Base-by-base conservation (phyloP, 2,329 filamentous ascomycete species). In the Microsporum ferrugineum region DNA sequence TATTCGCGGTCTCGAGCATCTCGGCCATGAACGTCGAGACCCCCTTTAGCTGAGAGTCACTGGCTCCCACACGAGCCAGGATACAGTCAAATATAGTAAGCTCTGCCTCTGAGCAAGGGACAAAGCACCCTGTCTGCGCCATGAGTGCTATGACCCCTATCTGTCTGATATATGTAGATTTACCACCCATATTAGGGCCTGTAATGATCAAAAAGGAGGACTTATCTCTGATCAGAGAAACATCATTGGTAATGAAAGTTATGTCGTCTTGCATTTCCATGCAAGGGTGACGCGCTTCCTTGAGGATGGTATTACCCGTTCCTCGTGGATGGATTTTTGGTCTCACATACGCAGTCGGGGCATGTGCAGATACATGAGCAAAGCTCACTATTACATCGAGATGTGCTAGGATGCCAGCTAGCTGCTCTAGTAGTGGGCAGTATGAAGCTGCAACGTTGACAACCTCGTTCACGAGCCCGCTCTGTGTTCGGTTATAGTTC, bases 11-110 rank as follows among this genome's bases (percentile, higher is more conserved):
- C 73, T 99, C 94, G 27, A 99, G 83, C 94, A 99, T 99, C 77
- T 99, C 94, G 1, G 94, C 94, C 95, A 99, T 99, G 75, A 99
- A 99, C 0, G 94, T 99, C 2, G 90, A 96, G 1, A 99, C 94
- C 39, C 94, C 94, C 76, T 97, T 97, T 65, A 99, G 86, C 74
- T 97, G 94, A 5, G 89, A 95, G 75, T 99, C 95, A 68, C 88
- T 94, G 5, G 94, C 95, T 47, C 95, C 94, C 0, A 99, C 94
- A 67, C 94, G 88, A 0, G 95, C 94, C 43, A 99, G 87, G 64
- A 99, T 96, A 64, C 90, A 94, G 77, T 99, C 94, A 72, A 96
- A 99, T 62, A 99, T 91, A 14, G 89, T 95, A 51, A 99, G 78
- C 73, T 97, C 91, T 12, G 95, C 94, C 71, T 90, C 86, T 2